Base-by-base conservation (phyloP, 257 asterid genomes). In the Jacaranda mimosifolia region DNA sequence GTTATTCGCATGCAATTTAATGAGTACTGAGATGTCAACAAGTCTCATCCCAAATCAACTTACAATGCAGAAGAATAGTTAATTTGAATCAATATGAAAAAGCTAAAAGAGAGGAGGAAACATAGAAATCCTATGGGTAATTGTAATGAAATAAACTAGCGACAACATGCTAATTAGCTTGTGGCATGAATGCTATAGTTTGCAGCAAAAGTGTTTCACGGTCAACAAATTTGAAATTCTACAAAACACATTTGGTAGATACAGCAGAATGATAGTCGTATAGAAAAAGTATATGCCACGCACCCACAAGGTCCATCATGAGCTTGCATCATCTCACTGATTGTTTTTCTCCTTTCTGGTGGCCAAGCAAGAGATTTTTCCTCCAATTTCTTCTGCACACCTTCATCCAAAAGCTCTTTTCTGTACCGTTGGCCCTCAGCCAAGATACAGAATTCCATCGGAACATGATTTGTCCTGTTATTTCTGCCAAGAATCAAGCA, bases 221-320 rank as follows among this genome's bases (percentile, higher is more conserved):
- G 55, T 68, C 9, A 42, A 38, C 70, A 68, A 68, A 62, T 51
- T 42, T 36, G 14, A 68, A 10, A 4, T 43, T 9, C 9, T 35
- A 21, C 17, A 57, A 14, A 73, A 7, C 38, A 63, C 15, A 45
- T 36, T 38, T 21, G 5, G 52, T 35, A 60, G 35, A 60, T 68
- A 65, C n/a, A 60, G 45, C 38, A 42, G 18, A 53, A 62, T 11
- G 10, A 58, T 63, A 38, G 18, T 7, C 21, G 15, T 9, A 13
- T 3, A 40, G 80, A 21, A 38, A 19, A 42, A 53, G 66, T 19
- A 67, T 71, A 69, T 46, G 15, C 60, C 36, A 84, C 86, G 18
- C 87, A 90, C 97, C 97, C 96, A 60, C 81, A 81, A 70, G 97
- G 96, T 68, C 96, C 97, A 85, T 92, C 96, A 63, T 64, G 17